phyloP scores from a whole-genome alignment of 257 asterid species.

The Orobanche coerulescens region DNA sequence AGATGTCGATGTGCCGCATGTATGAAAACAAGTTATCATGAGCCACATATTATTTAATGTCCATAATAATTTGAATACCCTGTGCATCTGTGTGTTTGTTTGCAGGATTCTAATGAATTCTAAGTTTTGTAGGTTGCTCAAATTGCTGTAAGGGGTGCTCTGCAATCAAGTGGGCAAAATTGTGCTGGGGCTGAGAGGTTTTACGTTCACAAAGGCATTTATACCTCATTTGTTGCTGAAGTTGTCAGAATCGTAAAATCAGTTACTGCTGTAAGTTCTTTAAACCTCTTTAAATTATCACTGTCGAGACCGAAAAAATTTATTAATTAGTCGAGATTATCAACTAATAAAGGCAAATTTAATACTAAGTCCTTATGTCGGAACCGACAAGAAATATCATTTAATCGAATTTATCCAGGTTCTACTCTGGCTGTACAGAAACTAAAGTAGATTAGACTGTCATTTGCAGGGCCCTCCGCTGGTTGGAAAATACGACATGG shows the following conservation, averaged over 20 bases:
- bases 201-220: slow-evolving; percentile 78
- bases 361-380: no score
- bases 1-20: slow-evolving; percentile 84
- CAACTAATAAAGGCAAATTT: no score
- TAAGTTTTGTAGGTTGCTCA: slow-evolving; percentile 72
- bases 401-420: no score
- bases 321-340: no score
- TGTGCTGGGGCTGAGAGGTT: slow-evolving; percentile 99
- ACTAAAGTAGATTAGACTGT: not conserved
- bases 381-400: no score
- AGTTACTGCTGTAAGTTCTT: slow-evolving; percentile 83
- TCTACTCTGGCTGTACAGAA: no score
- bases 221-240: slow-evolving; percentile 82
- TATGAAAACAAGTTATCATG: slow-evolving; percentile 32
- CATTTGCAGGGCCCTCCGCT: slow-evolving; percentile 85
- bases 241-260: slow-evolving; percentile 80
- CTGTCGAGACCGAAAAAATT: no score
- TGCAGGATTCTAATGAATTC: slow-evolving; percentile 15
- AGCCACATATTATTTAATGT: slow-evolving; percentile 12
- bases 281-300: no score
- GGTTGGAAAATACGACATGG: slow-evolving; percentile 89
- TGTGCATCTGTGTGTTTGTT: not conserved
- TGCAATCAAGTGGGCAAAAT: slow-evolving; percentile 95
- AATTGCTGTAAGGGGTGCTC: slow-evolving; percentile 92
- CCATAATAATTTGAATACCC: slow-evolving; percentile 1